phyloP scores from a whole-genome alignment of 768 basidiomycete genomes.

The Agrocybe pediades region DNA sequence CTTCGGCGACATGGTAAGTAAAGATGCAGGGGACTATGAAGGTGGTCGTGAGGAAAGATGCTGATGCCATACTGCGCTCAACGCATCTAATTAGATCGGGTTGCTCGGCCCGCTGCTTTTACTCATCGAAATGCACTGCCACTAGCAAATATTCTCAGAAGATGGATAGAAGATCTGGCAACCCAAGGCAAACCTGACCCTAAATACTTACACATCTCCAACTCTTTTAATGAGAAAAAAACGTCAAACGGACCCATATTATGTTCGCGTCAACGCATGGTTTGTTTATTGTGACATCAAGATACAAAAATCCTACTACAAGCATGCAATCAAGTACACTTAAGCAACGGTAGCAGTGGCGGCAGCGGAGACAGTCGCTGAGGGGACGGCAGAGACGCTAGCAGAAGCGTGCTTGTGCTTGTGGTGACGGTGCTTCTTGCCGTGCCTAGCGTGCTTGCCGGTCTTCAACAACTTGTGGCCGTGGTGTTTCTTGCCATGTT shows the following conservation, averaged over 20 bases:
- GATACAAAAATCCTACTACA: not conserved
- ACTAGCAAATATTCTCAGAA: too few species aligned
- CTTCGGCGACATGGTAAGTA: too few species aligned
- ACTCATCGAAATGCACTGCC: too few species aligned
- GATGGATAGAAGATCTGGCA: too few species aligned
- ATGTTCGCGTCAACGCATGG: not conserved
- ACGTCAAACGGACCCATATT: not conserved
- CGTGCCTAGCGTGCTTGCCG: slow-evolving; percentile 4
- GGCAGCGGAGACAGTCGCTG: not conserved
- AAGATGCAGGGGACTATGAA: too few species aligned
- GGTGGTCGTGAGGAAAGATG: too few species aligned
- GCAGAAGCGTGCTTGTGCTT: not conserved
- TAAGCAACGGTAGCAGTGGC: not conserved
- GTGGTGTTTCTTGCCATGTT: slow-evolving; percentile 8
- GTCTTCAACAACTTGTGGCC: slow-evolving; percentile 1
- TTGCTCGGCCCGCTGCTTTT: too few species aligned
- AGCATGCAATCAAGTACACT: not conserved
- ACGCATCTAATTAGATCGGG: too few species aligned
- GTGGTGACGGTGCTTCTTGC: slow-evolving; percentile 5
- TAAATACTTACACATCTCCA: too few species aligned
- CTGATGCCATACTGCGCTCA: too few species aligned
- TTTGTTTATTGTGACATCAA: not conserved
- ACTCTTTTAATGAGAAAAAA: too few species aligned
- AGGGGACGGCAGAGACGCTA: not conserved
- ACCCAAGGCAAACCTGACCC: too few species aligned